Evolutionary conservation across 257 asterid species (phyloP), one percentile per base, ranked within the genome.

Genomic region (Solanum bukasovii): DNA sequence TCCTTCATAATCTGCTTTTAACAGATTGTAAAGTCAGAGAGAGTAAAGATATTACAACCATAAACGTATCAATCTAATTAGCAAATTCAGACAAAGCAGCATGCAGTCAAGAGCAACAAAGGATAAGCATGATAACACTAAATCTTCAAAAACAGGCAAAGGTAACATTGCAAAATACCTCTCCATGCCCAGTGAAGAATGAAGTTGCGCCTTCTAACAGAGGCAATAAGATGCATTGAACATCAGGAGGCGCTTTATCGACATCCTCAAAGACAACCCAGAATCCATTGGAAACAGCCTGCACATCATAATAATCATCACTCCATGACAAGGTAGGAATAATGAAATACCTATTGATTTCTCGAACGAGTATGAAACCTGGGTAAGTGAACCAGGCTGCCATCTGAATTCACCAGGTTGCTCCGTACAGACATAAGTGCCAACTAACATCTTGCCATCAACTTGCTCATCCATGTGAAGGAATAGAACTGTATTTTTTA

Each of bases 381-480:
- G 99, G 56, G 98, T 93, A 84, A 97, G 99, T 88, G 98, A 94
- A 89, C 99, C 99, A 91, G 98, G 98, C 89, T 96, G 99, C 99
- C 99, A 97, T 93, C 94, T 93, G 94, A 97, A 97, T 92, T 97
- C 99, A 49, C 99, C 99, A 87, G 99, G 99, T 89, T 91, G 91
- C 87, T 96, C 99, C 1, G 98, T 91, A 90, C 96, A 96, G 85
- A 97, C 98, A 91, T 96, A 95, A 88, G 94, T 94, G 88, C 99
- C 99, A 88, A 97, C 91, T 90, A 97, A 88, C 82, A 98, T 95
- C 90, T 94, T 97, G 74, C 99, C 99, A 91, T 97, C 99, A 49
- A 95, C 88, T 95, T 97, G 99, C 90, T 97, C 99, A 86, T 97
- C 99, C 99, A 96, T 93, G 93, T 97, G 96, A 88, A 97, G 94